Evolutionary conservation across 352 stramenopile species (phyloP).

Genomic region (Phytophthora cryptogea): DNA sequence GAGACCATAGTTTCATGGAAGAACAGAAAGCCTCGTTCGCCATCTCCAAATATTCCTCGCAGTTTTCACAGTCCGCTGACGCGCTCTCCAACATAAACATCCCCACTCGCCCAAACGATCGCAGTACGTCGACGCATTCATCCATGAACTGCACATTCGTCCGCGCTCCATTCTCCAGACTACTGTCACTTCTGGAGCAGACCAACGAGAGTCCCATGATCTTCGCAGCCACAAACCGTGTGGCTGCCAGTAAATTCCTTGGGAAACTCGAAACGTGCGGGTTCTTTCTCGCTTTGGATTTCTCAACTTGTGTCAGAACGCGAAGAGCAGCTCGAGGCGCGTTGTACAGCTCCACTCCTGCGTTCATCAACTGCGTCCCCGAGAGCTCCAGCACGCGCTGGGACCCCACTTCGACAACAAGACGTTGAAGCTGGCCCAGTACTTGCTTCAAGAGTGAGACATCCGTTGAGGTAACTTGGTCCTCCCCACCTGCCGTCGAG

Average conservation of each 20-base stretch:
- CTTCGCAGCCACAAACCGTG: constrained; percentile 62
- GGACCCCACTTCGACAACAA: constrained; percentile 21
- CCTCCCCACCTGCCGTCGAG: background rate
- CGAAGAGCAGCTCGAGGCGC: constrained; percentile 49
- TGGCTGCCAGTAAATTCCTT: constrained; percentile 37
- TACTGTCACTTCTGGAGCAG: constrained; percentile 32
- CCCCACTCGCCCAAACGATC: constrained; percentile 73
- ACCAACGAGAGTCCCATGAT: constrained; percentile 63
- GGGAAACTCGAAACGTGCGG: constrained; percentile 13
- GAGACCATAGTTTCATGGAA: constrained; percentile 57
- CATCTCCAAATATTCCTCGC: constrained; percentile 58
- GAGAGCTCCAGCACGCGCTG: constrained; percentile 40
- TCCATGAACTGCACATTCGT: constrained; percentile 47
- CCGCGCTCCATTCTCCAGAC: background rate
- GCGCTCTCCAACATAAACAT: constrained; percentile 64
- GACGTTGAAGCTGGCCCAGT: constrained; percentile 37
- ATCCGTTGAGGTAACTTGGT: constrained; percentile 7
- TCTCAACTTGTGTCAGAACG: constrained; percentile 31
- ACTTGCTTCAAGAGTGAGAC: constrained; percentile 14
- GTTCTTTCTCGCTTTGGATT: constrained; percentile 5
- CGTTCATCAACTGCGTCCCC: constrained; percentile 51
- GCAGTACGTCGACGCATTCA: constrained; percentile 73
- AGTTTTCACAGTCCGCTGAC: constrained; percentile 48
- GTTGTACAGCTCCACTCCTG: constrained; percentile 75
- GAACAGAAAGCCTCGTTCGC: constrained; percentile 57